Conservation (phyloP, 2,329 filamentous ascomycete genomes). For the Nemania abortiva region DNA sequence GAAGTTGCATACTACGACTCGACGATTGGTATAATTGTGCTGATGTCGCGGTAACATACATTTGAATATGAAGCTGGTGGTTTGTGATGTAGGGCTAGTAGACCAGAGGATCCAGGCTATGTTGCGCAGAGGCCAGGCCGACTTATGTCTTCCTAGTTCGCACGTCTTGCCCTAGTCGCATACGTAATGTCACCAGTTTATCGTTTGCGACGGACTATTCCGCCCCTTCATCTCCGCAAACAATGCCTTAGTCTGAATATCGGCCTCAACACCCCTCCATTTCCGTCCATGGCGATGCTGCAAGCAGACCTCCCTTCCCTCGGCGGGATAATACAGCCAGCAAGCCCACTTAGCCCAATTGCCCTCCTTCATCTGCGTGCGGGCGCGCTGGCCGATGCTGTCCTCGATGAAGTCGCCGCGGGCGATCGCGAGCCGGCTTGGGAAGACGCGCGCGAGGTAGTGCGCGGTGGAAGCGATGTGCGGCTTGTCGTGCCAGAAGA, state of each 20-base stretch:
- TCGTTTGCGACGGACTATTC: background rate
- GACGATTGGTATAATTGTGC: too few species aligned
- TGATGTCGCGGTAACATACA: too few species aligned
- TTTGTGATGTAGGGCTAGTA: too few species aligned
- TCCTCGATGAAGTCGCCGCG: slow-evolving; percentile 69
- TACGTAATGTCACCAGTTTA: too few species aligned
- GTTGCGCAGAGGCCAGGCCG: too few species aligned
- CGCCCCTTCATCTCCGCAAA: slow-evolving; percentile 46
- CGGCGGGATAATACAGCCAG: slow-evolving; percentile 66
- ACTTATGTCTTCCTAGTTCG: too few species aligned
- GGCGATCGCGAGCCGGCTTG: slow-evolving; percentile 61
- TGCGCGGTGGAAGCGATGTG: slow-evolving; percentile 63
- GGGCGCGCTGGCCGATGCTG: slow-evolving; percentile 65
- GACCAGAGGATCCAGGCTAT: too few species aligned
- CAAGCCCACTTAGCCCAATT: slow-evolving; percentile 65
- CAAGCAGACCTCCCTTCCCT: slow-evolving; percentile 60
- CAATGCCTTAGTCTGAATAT: slow-evolving; percentile 42
- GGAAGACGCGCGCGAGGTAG: slow-evolving; percentile 64
- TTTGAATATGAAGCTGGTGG: too few species aligned
- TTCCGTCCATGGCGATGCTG: slow-evolving; percentile 65
- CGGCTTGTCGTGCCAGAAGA: slow-evolving; percentile 71
- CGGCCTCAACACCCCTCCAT: slow-evolving; percentile 59
- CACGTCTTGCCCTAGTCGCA: too few species aligned
- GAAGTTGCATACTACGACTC: too few species aligned
- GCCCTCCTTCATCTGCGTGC: slow-evolving; percentile 68